Conservation (phyloP, 352 stramenopile genomes). For the Globisporangium camurandrum region DNA sequence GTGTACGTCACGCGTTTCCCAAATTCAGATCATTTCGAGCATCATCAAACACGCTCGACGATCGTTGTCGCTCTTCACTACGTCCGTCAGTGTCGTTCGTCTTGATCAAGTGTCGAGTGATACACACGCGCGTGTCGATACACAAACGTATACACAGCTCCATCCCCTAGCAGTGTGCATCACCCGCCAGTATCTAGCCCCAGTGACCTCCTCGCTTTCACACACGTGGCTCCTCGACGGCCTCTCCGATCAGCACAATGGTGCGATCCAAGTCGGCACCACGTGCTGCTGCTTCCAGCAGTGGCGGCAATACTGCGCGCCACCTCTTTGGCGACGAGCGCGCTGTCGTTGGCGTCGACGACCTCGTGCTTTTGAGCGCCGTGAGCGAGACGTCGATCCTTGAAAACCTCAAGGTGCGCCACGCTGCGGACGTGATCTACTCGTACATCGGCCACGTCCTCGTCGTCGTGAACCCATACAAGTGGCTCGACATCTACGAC, state of each 20-base stretch:
- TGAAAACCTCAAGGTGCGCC: constrained; percentile 85
- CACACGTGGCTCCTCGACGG: too few relatives aligned
- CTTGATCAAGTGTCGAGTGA: too few relatives aligned
- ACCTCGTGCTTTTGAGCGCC: constrained; percentile 67
- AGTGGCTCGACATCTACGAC: constrained; percentile 87
- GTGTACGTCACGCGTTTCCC: too few relatives aligned
- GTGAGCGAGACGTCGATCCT: constrained; percentile 78
- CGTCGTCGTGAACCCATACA: constrained; percentile 87
- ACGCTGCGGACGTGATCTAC: constrained; percentile 84
- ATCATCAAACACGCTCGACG: too few relatives aligned
- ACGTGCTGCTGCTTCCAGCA: constrained; percentile 4
- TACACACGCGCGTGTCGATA: too few relatives aligned
- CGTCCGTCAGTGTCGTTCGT: too few relatives aligned
- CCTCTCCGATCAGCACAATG: constrained; percentile 4
- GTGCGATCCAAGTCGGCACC: constrained; percentile 5
- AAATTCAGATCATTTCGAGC: too few relatives aligned
- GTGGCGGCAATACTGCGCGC: not conserved
- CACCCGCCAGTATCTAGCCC: too few relatives aligned
- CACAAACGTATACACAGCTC: too few relatives aligned
- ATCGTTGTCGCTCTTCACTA: too few relatives aligned
- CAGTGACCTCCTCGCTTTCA: not conserved
- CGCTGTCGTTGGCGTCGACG: constrained; percentile 67
- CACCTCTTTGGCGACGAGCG: constrained; percentile 52
- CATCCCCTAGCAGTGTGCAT: too few relatives aligned
- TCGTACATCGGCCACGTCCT: constrained; percentile 85